phyloP scores from a whole-genome alignment of 768 basidiomycete species.

The Leccinum arenicola region DNA sequence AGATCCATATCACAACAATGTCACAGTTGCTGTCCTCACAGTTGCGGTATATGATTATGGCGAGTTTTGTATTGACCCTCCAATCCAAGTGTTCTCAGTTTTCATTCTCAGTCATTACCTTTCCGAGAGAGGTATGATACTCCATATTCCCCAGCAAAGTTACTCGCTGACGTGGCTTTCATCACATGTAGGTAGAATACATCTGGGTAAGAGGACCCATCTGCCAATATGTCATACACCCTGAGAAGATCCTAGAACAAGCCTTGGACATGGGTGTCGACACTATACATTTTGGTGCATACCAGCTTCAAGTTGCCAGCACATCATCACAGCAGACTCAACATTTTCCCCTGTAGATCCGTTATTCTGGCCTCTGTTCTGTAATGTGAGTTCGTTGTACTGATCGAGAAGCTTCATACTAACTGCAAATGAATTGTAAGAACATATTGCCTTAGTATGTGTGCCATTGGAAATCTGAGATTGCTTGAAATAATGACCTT shows the following conservation, averaged over 20 bases:
- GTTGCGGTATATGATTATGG: neutral
- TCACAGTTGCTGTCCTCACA: neutral
- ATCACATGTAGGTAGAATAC: constrained; percentile 3
- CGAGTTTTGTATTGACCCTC: neutral
- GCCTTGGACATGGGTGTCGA: constrained; percentile 1
- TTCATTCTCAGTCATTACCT: neutral
- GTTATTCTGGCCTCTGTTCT: neutral
- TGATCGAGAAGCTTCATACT: neutral
- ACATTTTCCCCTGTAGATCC: neutral
- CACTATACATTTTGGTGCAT: neutral
- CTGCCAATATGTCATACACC: neutral
- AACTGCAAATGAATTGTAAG: neutral
- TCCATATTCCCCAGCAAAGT: neutral
- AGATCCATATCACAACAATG: neutral
- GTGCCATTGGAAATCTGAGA: neutral
- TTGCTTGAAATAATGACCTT: neutral
- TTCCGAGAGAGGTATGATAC: neutral
- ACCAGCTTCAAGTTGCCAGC: too few species aligned
- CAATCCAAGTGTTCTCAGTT: neutral
- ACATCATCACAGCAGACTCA: too few species aligned
- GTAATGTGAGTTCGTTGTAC: neutral
- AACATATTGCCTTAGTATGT: neutral
- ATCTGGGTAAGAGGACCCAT: constrained; percentile 1
- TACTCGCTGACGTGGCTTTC: neutral
- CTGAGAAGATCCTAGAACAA: neutral